A percentile compares a stretch with the other conserved stretches of the same genome.
These are phyloP conservation scores for Curvularia lunata DNA, from an alignment of 2,329 filamentous ascomycete species.

Conservation along the genomic window DNA sequence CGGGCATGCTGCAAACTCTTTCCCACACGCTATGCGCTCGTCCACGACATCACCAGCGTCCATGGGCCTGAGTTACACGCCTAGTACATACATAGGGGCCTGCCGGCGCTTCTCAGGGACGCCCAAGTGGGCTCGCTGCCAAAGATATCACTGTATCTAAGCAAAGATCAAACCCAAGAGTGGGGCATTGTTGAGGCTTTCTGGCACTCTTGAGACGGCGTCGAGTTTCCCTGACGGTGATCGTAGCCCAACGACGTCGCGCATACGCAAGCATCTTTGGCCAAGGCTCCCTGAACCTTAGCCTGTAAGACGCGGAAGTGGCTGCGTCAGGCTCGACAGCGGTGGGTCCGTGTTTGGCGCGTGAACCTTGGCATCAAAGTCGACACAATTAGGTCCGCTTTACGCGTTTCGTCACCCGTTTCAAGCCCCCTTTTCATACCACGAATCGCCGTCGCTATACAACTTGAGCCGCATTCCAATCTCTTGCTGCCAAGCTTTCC, in stretches of 20 bases:
- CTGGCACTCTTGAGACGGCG: slow-evolving; percentile 28
- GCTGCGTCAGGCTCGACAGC: slow-evolving; percentile 31
- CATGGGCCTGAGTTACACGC: slow-evolving; percentile 8
- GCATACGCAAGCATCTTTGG: slow-evolving; percentile 24
- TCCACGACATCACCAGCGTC: slow-evolving; percentile 3
- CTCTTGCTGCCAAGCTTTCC: slow-evolving; percentile 28
- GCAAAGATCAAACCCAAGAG: slow-evolving; percentile 29
- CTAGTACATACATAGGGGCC: slow-evolving; percentile 1
- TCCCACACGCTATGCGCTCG: slow-evolving; percentile 5
- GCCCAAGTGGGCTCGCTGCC: slow-evolving; percentile 11
- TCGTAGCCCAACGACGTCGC: slow-evolving; percentile 23
- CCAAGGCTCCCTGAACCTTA: slow-evolving; percentile 21
- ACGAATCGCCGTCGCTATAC: slow-evolving; percentile 24
- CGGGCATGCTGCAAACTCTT: neutral
- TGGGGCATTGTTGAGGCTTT: slow-evolving; percentile 24
- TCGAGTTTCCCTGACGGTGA: slow-evolving; percentile 12
- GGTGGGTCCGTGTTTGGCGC: slow-evolving; percentile 42
- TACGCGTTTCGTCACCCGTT: slow-evolving; percentile 45
- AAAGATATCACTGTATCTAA: slow-evolving; percentile 32
- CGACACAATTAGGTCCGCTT: slow-evolving; percentile 41
- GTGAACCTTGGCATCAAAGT: slow-evolving; percentile 40
- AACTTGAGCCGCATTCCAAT: slow-evolving; percentile 38
- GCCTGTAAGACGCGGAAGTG: slow-evolving; percentile 27
- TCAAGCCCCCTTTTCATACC: slow-evolving; percentile 34
- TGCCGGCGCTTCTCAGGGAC: slow-evolving; percentile 9